These are phyloP conservation scores for Fragaria nilgerrensis DNA, from an alignment of 306 rosid species.

Conservation along the genomic window DNA sequence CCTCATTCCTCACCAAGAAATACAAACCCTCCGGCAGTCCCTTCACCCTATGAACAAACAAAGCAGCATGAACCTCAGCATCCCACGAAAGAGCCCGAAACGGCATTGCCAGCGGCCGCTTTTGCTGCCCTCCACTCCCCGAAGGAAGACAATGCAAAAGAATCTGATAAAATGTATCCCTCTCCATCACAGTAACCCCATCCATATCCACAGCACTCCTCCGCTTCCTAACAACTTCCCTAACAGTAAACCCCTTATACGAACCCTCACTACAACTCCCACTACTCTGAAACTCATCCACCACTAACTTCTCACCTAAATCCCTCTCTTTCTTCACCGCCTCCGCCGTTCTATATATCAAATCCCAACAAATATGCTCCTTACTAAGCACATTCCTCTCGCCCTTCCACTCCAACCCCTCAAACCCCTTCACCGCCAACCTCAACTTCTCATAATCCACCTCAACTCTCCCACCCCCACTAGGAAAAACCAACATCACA, in stretches of 20 bases:
- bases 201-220: conserved; percentile 98
- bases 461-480: conserved; percentile 40
- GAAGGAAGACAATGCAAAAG: conserved; percentile 92
- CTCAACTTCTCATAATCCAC: conserved; percentile 60
- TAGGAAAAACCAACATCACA: conserved; percentile 66
- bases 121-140: conserved; percentile 57
- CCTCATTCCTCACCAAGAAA: conserved; percentile 82
- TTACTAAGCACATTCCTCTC: conserved; percentile 72
- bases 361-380: conserved; percentile 91
- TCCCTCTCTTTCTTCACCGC: conserved; percentile 60
- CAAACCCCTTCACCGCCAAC: conserved; percentile 44
- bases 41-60: conserved; percentile 88
- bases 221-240: conserved; percentile 81
- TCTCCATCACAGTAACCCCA: conserved; percentile 56
- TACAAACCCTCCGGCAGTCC: conserved; percentile 79
- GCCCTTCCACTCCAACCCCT: conserved; percentile 74
- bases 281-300: conserved; percentile 63
- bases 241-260: conserved; percentile 56
- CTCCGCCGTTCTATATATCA: conserved; percentile 74
- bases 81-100: conserved; percentile 81
- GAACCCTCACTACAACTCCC: conserved; percentile 42
- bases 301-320: conserved; percentile 27
- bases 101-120: conserved; percentile 56
- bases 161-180: conserved; percentile 77
- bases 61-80: conserved; percentile 83